Evolutionary conservation across 495 filamentous ascomycete genomes (phyloP).

Genomic region (Trichoderma virens): DNA sequence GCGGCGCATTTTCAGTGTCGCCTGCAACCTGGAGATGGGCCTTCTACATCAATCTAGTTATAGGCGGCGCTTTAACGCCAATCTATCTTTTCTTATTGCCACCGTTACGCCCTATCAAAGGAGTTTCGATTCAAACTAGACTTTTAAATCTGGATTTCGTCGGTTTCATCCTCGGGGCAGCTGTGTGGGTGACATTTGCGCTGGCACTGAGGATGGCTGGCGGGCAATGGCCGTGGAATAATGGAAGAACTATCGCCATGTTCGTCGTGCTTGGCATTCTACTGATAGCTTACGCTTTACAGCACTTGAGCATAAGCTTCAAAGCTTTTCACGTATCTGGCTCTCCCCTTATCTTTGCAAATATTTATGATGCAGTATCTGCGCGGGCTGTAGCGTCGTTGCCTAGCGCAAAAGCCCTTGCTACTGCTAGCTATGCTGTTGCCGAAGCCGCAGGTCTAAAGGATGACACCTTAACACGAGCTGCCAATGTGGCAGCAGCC

Average conservation of each 20-base stretch:
- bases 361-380: constrained; percentile 43
- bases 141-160: no score
- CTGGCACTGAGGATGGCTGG: no score
- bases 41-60: constrained; percentile 66
- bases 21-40: constrained; percentile 49
- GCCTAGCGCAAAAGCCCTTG: constrained; percentile 37
- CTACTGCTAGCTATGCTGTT: constrained; percentile 46
- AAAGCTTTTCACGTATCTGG: constrained; percentile 40
- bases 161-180: not conserved
- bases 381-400: constrained; percentile 35
- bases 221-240: no score
- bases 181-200: no score
- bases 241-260: no score
- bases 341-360: constrained; percentile 43
- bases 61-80: constrained; percentile 49
- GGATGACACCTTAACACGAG: constrained; percentile 34
- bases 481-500: constrained; percentile 26
- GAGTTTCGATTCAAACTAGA: not conserved
- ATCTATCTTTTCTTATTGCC: constrained; percentile 48
- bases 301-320: no score
- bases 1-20: constrained; percentile 38
- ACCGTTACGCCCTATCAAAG: constrained; percentile 22
- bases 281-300: no score
- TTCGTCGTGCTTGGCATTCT: no score
- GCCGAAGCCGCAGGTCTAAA: constrained; percentile 31